Evolutionary conservation across 257 asterid species (phyloP).

Genomic region (Solanum okadae): DNA sequence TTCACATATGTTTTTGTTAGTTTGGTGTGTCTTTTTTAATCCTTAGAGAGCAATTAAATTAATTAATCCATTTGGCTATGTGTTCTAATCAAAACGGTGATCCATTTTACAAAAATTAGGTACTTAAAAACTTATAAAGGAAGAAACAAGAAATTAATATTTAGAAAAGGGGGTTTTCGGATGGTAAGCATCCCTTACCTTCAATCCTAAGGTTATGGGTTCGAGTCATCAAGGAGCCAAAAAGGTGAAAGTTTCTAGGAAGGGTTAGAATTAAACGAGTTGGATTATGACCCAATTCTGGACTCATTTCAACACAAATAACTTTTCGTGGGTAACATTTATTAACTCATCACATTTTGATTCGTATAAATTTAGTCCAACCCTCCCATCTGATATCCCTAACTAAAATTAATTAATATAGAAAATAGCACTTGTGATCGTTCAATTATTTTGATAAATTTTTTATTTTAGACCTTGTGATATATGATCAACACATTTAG

Average conservation of each 20-base stretch:
- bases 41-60: not conserved
- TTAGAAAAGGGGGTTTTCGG: not conserved
- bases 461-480: not conserved
- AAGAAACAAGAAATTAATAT: not conserved
- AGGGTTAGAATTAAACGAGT: too few relatives aligned
- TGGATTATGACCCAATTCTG: not conserved
- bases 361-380: not conserved
- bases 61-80: not conserved
- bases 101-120: not conserved
- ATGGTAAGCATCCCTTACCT: fast-evolving
- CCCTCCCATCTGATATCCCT: not conserved
- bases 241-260: not conserved
- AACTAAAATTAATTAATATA: not conserved
- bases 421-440: not conserved
- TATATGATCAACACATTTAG: not conserved
- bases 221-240: not conserved
- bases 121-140: not conserved
- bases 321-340: not conserved
- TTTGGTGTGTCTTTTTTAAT: not conserved
- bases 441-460: not conserved
- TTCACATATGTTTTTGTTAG: not conserved
- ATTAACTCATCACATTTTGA: not conserved
- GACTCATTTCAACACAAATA: not conserved
- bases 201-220: not conserved
- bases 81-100: not conserved